Percentiles rank a stretch among this genome's conserved stretches.
Evolutionary conservation across 2,329 filamentous ascomycete genomes (phyloP).

Genomic region (Setomelanomma holmii): DNA sequence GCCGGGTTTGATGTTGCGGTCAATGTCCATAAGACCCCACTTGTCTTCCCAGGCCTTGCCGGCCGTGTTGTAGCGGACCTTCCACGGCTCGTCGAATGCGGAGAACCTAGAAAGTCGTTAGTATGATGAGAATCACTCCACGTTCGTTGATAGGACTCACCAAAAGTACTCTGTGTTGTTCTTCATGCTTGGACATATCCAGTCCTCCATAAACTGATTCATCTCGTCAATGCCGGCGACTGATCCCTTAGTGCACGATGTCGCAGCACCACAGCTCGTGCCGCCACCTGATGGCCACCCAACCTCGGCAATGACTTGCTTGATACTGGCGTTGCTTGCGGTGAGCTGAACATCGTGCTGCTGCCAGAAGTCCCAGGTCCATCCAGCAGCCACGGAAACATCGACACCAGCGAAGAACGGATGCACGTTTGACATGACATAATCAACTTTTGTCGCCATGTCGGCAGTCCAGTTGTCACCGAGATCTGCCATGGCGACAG

Average conservation of each 20-base stretch:
- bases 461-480: conserved; percentile 82
- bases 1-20: conserved; percentile 82
- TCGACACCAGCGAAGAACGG: conserved; percentile 89
- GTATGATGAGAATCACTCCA: neutral
- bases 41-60: conserved; percentile 87
- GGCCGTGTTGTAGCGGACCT: conserved; percentile 72
- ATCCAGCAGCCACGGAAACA: conserved; percentile 71
- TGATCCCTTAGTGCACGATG: conserved; percentile 68
- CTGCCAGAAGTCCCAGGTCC: conserved; percentile 87
- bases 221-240: conserved; percentile 81
- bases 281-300: conserved; percentile 90
- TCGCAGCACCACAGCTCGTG: conserved; percentile 71
- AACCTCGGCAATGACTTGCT: conserved; percentile 87
- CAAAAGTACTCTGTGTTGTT: conserved; percentile 95
- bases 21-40: conserved; percentile 89
- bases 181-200: conserved; percentile 79
- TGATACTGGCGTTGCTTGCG: conserved; percentile 52
- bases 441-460: conserved; percentile 76
- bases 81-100: conserved; percentile 97
- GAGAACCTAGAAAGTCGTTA: conserved; percentile 69
- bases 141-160: conserved; percentile 54
- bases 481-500: conserved; percentile 86
- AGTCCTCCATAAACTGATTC: conserved; percentile 85
- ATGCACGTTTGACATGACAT: conserved; percentile 96
- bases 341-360: conserved; percentile 71